These are phyloP conservation scores for Xylariaceae sp. DNA, from an alignment of 2,329 filamentous ascomycete species.

Conservation along the genomic window DNA sequence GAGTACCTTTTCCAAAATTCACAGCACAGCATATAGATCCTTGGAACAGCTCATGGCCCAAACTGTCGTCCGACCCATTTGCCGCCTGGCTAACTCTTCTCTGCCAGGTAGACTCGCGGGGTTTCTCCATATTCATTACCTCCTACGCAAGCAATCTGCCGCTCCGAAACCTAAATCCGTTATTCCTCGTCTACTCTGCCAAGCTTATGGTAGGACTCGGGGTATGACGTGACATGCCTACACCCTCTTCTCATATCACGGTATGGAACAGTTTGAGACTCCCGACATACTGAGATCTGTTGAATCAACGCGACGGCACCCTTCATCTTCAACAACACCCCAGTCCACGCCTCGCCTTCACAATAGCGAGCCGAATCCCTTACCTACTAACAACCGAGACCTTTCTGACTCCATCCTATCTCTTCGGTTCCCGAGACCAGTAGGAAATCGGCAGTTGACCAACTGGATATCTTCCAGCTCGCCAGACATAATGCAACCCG, in stretches of 20 bases:
- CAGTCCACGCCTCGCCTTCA: conserved; percentile 18
- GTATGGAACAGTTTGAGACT: conserved; percentile 46
- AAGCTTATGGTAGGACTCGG: conserved; percentile 27
- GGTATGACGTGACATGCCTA: conserved; percentile 35
- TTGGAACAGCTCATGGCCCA: neutral
- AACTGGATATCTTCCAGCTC: conserved; percentile 56
- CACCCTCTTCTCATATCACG: conserved; percentile 37
- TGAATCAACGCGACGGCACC: conserved; percentile 18
- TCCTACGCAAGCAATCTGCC: conserved; percentile 1
- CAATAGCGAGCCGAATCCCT: conserved; percentile 29
- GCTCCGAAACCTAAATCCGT: conserved; percentile 21
- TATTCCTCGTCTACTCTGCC: conserved; percentile 28
- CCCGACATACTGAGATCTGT: conserved; percentile 28
- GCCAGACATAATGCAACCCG: conserved; percentile 50
- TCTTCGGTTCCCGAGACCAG: conserved; percentile 52
- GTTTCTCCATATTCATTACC: neutral
- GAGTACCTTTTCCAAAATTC: neutral
- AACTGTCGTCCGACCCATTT: neutral
- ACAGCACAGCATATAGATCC: neutral
- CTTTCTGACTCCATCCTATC: conserved; percentile 40
- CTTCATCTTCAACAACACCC: conserved; percentile 10
- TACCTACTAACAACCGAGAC: conserved; percentile 17
- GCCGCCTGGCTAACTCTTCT: conserved; percentile 4
- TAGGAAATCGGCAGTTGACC: conserved; percentile 51
- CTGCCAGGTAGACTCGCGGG: neutral